These are phyloP conservation scores for Phialophora verrucosa DNA, from an alignment of 2,329 filamentous ascomycete species.

Conservation along the genomic window DNA sequence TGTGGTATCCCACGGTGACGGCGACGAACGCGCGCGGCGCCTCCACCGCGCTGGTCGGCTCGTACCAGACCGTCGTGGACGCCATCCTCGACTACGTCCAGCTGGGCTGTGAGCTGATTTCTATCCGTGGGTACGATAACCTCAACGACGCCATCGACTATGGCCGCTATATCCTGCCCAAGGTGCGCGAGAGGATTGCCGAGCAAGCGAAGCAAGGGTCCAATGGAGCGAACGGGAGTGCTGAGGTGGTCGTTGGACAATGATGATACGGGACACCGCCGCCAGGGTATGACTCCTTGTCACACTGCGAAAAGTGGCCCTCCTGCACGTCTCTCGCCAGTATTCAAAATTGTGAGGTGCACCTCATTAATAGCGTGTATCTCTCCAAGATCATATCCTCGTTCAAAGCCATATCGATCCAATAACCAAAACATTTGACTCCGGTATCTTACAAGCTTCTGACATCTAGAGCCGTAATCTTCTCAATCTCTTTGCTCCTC, in stretches of 20 bases:
- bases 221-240: background rate
- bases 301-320: background rate
- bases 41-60: slow-evolving; percentile 64
- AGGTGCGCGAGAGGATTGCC: slow-evolving; percentile 50
- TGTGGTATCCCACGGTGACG: slow-evolving; percentile 69
- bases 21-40: slow-evolving; percentile 66
- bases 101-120: slow-evolving; percentile 63
- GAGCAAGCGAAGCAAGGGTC: slow-evolving; percentile 37
- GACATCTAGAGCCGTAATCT: no score
- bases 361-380: background rate
- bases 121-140: slow-evolving; percentile 67
- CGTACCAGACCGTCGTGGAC: slow-evolving; percentile 59
- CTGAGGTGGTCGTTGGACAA: background rate
- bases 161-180: slow-evolving; percentile 61
- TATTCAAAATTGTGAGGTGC: background rate
- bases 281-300: no score
- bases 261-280: background rate
- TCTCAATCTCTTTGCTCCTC: no score
- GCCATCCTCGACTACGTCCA: slow-evolving; percentile 64
- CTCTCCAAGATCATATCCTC: background rate
- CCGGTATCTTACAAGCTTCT: no score
- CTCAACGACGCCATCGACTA: slow-evolving; percentile 66
- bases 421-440: no score
- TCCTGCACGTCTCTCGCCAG: background rate
- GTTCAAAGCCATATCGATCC: no score